A percentile compares a stretch with the other conserved stretches of the same genome.
phyloP scores from a whole-genome alignment of 1,139 yeast genomes.

The Candida sanyaensis region DNA sequence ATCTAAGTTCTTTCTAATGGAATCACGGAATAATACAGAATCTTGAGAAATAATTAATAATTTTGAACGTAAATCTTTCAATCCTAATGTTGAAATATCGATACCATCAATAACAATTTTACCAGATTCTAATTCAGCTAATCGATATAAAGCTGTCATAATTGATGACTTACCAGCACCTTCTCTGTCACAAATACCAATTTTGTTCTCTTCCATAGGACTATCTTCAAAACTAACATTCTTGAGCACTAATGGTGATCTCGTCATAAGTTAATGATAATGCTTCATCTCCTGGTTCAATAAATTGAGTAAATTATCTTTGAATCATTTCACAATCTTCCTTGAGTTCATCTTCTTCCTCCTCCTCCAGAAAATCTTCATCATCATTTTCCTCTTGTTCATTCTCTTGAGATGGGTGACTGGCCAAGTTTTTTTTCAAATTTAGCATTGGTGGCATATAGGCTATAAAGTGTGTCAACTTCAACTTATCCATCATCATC shows the following conservation, averaged over 20 bases:
- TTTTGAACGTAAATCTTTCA: conserved; percentile 72
- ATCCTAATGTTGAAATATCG: conserved; percentile 67
- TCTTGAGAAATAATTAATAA: conserved; percentile 92
- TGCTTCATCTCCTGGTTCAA: conserved; percentile 21
- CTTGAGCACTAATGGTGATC: conserved; percentile 73
- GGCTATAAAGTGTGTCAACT: conserved; percentile 40
- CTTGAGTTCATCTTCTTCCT: conserved; percentile 19
- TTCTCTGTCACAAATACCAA: conserved; percentile 80
- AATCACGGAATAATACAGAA: conserved; percentile 85
- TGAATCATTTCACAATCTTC: conserved; percentile 22
- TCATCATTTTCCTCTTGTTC: conserved; percentile 25
- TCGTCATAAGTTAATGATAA: conserved; percentile 70
- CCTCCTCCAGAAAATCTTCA: conserved; percentile 12
- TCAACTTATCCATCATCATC: conserved; percentile 47
- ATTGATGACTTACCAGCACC: conserved; percentile 81
- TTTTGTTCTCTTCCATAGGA: conserved; percentile 61
- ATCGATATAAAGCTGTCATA: conserved; percentile 64
- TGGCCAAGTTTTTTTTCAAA: conserved; percentile 53
- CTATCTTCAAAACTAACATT: conserved; percentile 47
- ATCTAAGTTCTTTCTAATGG: conserved; percentile 78
- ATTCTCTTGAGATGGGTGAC: conserved; percentile 31
- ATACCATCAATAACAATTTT: conserved; percentile 57
- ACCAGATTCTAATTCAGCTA: conserved; percentile 57
- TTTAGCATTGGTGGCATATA: conserved; percentile 33
- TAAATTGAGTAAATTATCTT: conserved; percentile 18